phyloP scores from a whole-genome alignment of 805 yeast genomes.

The Ogataea methylovora region DNA sequence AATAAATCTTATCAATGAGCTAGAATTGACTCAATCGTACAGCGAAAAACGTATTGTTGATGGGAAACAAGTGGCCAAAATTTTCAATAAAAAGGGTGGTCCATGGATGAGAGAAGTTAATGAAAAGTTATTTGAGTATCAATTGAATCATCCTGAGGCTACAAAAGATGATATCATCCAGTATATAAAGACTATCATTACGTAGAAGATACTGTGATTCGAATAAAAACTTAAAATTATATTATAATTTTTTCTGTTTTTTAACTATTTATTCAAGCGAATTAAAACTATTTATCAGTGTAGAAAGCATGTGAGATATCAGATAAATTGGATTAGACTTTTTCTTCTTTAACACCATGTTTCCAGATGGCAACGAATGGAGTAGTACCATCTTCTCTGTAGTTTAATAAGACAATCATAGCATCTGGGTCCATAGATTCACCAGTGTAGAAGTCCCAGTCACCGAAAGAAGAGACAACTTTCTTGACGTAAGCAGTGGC shows the following conservation, averaged over 20 bases:
- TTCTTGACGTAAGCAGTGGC: conserved; percentile 95
- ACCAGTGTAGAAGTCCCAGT: conserved; percentile 99
- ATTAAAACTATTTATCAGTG: too few relatives aligned
- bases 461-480: conserved; percentile 90
- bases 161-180: conserved; percentile 48
- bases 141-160: conserved; percentile 61
- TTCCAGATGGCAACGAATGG: conserved; percentile 98
- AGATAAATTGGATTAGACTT: conserved; percentile 53
- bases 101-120: conserved; percentile 70
- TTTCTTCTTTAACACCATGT: conserved; percentile 88
- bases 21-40: conserved; percentile 35
- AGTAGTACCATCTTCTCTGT: conserved; percentile 99
- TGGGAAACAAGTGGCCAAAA: conserved; percentile 58
- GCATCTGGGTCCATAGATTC: conserved; percentile 99
- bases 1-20: conserved; percentile 22
- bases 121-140: conserved; percentile 60
- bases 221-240: too few relatives aligned
- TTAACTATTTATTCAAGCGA: too few relatives aligned
- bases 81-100: conserved; percentile 62
- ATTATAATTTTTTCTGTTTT: too few relatives aligned
- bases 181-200: conserved; percentile 21
- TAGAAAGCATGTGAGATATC: too few relatives aligned
- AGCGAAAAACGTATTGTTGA: conserved; percentile 59
- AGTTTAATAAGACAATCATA: conserved; percentile 95
- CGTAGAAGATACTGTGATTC: too few relatives aligned